Conservation (phyloP, 495 filamentous ascomycete genomes). For the Hypoxylon rickii region DNA sequence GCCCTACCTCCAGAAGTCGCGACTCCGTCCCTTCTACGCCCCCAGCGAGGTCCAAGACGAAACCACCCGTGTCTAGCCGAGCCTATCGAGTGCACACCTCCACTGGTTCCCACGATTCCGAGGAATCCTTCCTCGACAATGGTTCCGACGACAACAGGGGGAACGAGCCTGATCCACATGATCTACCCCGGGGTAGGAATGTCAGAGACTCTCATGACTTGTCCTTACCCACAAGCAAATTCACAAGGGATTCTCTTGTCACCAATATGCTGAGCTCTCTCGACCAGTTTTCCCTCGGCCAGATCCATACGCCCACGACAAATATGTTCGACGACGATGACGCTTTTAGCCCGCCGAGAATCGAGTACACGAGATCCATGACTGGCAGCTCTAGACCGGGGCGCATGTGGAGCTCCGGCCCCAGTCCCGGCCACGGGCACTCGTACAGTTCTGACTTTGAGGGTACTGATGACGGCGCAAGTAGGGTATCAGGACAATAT, state of each 20-base stretch:
- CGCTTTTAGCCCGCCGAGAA: slow-evolving; percentile 36
- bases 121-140: slow-evolving; percentile 37
- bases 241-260: slow-evolving; percentile 83
- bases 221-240: slow-evolving; percentile 73
- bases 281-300: slow-evolving; percentile 71
- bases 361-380: slow-evolving; percentile 33
- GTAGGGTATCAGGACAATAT: slow-evolving; percentile 59
- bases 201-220: slow-evolving; percentile 84
- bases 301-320: slow-evolving; percentile 42
- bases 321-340: slow-evolving; percentile 47
- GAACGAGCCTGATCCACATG: slow-evolving; percentile 40
- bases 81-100: slow-evolving; percentile 28
- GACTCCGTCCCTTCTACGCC: slow-evolving; percentile 34
- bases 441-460: slow-evolving; percentile 76
- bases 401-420: slow-evolving; percentile 39
- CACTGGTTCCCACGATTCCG: slow-evolving; percentile 27
- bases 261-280: slow-evolving; percentile 91
- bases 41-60: slow-evolving; percentile 29
- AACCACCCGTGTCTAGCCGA: slow-evolving; percentile 39
- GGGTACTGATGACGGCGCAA: slow-evolving; percentile 63
- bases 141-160: slow-evolving; percentile 24
- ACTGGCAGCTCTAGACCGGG: slow-evolving; percentile 25
- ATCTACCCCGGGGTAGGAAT: slow-evolving; percentile 34
- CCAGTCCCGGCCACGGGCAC: slow-evolving; percentile 66
- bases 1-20: slow-evolving; percentile 19